Evolutionary conservation across 805 yeast genomes (phyloP).

Genomic region (Pichia nanzhaoensis): DNA sequence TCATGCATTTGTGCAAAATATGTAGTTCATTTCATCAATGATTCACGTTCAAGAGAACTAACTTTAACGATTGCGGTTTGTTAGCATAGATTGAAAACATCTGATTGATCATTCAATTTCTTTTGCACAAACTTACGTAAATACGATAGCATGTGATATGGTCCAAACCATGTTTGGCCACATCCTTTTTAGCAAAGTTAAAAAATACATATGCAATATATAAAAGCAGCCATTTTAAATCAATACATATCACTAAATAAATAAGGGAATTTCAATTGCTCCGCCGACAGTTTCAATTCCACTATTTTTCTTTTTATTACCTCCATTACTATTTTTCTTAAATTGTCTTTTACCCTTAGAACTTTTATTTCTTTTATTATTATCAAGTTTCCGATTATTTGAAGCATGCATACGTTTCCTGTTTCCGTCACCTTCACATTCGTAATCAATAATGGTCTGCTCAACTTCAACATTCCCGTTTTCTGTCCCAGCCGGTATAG

Average conservation of each 20-base stretch:
- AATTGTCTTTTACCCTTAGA: slow-evolving; percentile 6
- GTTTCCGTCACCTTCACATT: neutral
- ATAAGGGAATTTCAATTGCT: slow-evolving; percentile 40
- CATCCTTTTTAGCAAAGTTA: too few species aligned
- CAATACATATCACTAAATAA: slow-evolving; percentile 18
- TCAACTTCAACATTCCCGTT: slow-evolving; percentile 6
- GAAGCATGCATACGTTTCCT: slow-evolving; percentile 3
- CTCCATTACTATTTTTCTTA: neutral
- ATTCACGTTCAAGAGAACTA: too few species aligned
- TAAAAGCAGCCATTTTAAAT: neutral
- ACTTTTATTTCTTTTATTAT: slow-evolving; percentile 7
- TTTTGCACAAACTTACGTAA: too few species aligned
- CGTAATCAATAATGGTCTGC: slow-evolving; percentile 5
- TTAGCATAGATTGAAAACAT: too few species aligned
- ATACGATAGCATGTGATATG: too few species aligned
- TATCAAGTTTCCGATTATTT: slow-evolving; percentile 6
- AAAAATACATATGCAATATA: neutral
- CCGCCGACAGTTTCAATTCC: slow-evolving; percentile 35
- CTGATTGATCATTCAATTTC: too few species aligned
- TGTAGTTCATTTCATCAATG: too few species aligned
- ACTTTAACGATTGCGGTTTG: too few species aligned
- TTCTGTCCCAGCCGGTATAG: neutral
- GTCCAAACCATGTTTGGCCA: too few species aligned
- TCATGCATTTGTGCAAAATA: too few species aligned
- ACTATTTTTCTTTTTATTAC: slow-evolving; percentile 16